Evolutionary conservation across 2,329 filamentous ascomycete species (phyloP), one percentile per base, ranked within the genome.

Genomic region (Didymella exigua): DNA sequence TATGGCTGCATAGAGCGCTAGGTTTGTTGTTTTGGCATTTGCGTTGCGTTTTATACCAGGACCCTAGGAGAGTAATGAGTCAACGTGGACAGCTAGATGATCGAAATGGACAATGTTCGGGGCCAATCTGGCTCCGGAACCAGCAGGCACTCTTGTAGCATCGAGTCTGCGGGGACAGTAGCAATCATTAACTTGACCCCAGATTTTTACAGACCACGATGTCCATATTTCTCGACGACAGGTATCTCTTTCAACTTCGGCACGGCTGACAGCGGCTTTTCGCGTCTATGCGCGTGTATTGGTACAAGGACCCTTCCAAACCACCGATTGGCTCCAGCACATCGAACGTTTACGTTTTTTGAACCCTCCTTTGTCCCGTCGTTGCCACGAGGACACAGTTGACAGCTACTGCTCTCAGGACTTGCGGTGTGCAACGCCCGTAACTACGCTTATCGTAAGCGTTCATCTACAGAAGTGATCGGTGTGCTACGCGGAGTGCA

Each of bases 291-390:
- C 11, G 38, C 49, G 48, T 56, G 34, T 47, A 13, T 26, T 24
- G 43, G 36, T 42, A 47, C 23, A 9, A 47, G 31, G 47, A 53
- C 42, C 46, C 16, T n/a, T 13, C 13, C 42, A 56, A 59, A 49
- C 30, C 42, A 51, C 62, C 60, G 63, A 67, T 67, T 65, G 63
- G 60, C 42, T 48, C 49, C 46, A 38, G 27, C 31, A 43, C 31
- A 27, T 34, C 42, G 36, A 58, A 51, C 21, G n/a, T 60, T 68
- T 69, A 67, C 61, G 58, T 67, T 61, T 49, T 41, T 52, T 56
- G 45, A 49, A 53, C 43, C 45, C 43, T 44, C 27, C 37, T 24
- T 45, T 50, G n/a, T 37, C 16, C 40, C 29, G 41, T 44, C 54
- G 30, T 49, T 9, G 29, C 27, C 44, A 47, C 36, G 33, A 44